Percentiles rank a stretch among this genome's conserved stretches.
Evolutionary conservation across 257 asterid species (phyloP).

Genomic region (Thymus quinquecostatus): DNA sequence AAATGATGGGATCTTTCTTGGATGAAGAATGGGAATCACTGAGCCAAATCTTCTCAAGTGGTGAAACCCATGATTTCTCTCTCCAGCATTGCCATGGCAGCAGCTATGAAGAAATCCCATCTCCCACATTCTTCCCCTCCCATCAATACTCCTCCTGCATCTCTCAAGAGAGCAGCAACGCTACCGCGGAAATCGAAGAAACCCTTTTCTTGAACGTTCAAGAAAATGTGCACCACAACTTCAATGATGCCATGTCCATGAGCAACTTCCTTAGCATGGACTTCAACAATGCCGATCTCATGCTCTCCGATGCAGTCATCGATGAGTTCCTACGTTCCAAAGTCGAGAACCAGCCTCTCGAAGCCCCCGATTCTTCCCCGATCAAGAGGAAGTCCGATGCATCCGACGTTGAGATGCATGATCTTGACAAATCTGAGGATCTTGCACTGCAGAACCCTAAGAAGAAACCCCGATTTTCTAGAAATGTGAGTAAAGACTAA

Average conservation of each 20-base stretch:
- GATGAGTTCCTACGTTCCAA: conserved; percentile 36
- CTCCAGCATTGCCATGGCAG: conserved; percentile 39
- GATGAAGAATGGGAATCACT: conserved; percentile 74
- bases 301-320: conserved; percentile 24
- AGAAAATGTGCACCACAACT: neutral
- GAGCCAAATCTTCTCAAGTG: conserved; percentile 56
- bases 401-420: neutral
- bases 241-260: conserved; percentile 18
- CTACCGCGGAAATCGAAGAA: conserved; percentile 31
- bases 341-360: conserved; percentile 4
- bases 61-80: conserved; percentile 40
- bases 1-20: conserved; percentile 48
- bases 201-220: conserved; percentile 22
- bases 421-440: conserved; percentile 1
- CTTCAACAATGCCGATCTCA: conserved; percentile 20
- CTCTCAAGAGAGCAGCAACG: conserved; percentile 67
- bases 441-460: conserved; percentile 38
- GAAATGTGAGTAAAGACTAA: conserved; percentile 48
- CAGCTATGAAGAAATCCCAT: conserved; percentile 23
- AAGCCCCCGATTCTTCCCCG: conserved; percentile 30
- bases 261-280: conserved; percentile 24
- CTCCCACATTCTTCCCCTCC: conserved; percentile 26
- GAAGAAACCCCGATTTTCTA: conserved; percentile 54
- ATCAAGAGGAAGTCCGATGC: conserved; percentile 48
- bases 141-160: conserved; percentile 29